phyloP scores from a whole-genome alignment of 495 filamentous ascomycete genomes.

The Melanomma pulvis-pyrius region DNA sequence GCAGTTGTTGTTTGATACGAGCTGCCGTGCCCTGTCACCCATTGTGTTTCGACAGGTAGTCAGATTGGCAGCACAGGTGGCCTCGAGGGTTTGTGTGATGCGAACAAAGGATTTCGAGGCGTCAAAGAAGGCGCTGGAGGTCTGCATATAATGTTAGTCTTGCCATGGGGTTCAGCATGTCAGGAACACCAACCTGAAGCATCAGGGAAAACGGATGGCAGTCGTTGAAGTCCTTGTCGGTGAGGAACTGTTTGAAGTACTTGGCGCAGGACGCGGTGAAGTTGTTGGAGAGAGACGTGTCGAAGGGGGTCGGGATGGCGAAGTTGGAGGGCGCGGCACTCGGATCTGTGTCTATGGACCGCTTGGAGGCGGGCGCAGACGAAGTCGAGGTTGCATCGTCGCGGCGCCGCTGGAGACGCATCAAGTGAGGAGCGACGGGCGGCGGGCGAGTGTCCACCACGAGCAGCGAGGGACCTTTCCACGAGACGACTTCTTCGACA shows the following conservation, averaged over 20 bases:
- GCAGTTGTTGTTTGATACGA: slow-evolving; percentile 65
- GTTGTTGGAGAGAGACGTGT: slow-evolving; percentile 36
- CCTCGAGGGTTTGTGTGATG: slow-evolving; percentile 71
- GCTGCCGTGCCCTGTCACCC: slow-evolving; percentile 57
- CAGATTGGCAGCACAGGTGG: slow-evolving; percentile 67
- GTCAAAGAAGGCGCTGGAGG: slow-evolving; percentile 77
- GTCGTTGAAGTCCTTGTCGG: slow-evolving; percentile 14
- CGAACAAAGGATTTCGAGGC: slow-evolving; percentile 63
- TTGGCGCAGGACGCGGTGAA: slow-evolving; percentile 31
- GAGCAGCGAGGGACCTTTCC: slow-evolving; percentile 30
- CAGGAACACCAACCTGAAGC: slow-evolving; percentile 29
- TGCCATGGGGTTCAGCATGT: background rate
- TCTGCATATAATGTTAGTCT: slow-evolving; percentile 42
- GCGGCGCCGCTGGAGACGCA: slow-evolving; percentile 26
- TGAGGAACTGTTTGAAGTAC: slow-evolving; percentile 27
- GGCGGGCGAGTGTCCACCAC: slow-evolving; percentile 17
- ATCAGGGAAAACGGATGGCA: slow-evolving; percentile 39
- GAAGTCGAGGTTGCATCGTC: slow-evolving; percentile 15
- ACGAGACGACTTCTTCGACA: slow-evolving; percentile 6
- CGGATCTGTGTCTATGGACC: slow-evolving; percentile 25
- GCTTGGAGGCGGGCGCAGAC: slow-evolving; percentile 17
- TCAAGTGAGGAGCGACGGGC: slow-evolving; percentile 18
- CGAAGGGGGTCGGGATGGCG: slow-evolving; percentile 32
- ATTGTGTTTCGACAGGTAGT: slow-evolving; percentile 63
- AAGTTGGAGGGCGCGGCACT: slow-evolving; percentile 12